These are phyloP conservation scores for Ceratobasidium sp. DNA, from an alignment of 1,284 basidiomycete species.

Conservation along the genomic window DNA sequence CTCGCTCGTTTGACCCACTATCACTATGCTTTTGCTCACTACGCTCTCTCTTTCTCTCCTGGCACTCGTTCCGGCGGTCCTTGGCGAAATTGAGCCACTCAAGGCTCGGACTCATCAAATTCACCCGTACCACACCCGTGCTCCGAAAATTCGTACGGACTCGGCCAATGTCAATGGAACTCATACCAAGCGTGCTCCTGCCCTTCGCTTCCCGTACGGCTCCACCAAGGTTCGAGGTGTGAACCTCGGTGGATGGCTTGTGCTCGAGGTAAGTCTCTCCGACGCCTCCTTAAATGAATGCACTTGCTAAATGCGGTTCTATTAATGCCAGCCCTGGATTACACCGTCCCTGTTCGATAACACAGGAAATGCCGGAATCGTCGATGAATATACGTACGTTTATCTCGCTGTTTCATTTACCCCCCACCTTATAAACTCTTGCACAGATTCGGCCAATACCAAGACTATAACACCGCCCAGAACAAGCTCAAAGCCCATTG, in stretches of 20 bases:
- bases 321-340: conserved; percentile 76
- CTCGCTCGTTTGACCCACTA: conserved; percentile 1
- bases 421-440: background rate
- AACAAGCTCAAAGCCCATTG: conserved; percentile 75
- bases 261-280: conserved; percentile 55
- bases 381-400: conserved; percentile 90
- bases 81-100: conserved; percentile 18
- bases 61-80: conserved; percentile 9
- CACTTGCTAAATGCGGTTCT: no score
- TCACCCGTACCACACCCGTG: conserved; percentile 17
- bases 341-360: conserved; percentile 82
- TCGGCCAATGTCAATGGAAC: conserved; percentile 8
- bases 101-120: background rate
- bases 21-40: conserved; percentile 24
- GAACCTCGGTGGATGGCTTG: conserved; percentile 85
- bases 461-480: conserved; percentile 63
- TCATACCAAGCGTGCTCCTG: conserved; percentile 29
- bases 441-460: conserved; percentile 64
- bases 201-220: conserved; percentile 48
- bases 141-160: conserved; percentile 21
- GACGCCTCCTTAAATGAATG: background rate
- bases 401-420: conserved; percentile 52
- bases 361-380: conserved; percentile 65
- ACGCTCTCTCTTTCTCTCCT: conserved; percentile 24
- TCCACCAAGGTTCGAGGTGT: conserved; percentile 59